Conservation (phyloP, 73 alveolate genomes). For the Durusdinium trenchii region DNA sequence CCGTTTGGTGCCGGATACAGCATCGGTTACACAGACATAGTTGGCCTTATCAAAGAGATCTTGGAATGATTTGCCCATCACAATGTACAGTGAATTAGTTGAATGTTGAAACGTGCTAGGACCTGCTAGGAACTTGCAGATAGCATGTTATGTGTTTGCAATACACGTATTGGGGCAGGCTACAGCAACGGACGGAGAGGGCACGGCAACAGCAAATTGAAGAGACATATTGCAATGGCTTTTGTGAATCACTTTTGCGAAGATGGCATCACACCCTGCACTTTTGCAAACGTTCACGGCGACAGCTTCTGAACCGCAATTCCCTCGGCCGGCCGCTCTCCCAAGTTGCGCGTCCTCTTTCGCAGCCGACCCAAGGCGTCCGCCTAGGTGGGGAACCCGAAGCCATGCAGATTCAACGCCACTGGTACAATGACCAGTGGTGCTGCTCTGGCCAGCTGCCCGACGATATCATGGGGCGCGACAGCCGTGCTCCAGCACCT, state of each 20-base stretch:
- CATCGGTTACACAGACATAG: no score
- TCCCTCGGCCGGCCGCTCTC: no score
- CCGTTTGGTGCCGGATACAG: neutral
- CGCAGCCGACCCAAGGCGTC: neutral
- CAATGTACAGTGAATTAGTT: neutral
- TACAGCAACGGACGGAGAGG: no score
- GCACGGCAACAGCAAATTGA: no score
- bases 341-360: no score
- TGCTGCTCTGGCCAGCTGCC: neutral
- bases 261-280: no score
- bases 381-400: neutral
- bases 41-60: no score
- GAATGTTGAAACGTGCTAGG: neutral
- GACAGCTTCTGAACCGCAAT: no score
- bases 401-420: neutral
- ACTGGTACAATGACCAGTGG: neutral
- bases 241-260: no score
- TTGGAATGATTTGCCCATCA: neutral
- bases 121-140: neutral
- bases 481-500: neutral
- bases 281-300: no score
- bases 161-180: no score
- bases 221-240: no score
- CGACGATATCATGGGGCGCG: neutral
- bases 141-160: neutral